Evolutionary conservation across 805 yeast species (phyloP), one percentile per base, ranked within the genome.

Genomic region (Tetrapisispora arboricola): DNA sequence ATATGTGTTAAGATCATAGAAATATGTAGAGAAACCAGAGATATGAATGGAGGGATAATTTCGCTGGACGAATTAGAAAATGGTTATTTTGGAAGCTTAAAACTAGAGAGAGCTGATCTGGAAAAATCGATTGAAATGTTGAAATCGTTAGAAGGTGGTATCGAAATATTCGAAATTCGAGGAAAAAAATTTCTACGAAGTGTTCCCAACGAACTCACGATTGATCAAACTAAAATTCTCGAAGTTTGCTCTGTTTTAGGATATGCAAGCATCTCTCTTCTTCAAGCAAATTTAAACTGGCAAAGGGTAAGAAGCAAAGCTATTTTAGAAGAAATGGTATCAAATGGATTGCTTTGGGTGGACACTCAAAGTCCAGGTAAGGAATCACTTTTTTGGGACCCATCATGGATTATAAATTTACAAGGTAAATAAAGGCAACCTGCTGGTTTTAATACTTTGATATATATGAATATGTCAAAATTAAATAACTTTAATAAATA

Each of bases 281-380:
- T 90, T 29, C 58, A 71, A 12, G 96, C 81, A 49, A 92, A 90
- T 54, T 73, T 80, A 44, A 69, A 70, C 1, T 90, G 98, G 98
- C 76, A 72, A 38, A 54, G 55, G 2, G 64, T 73, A 2, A 65
- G 95, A 41, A 71, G 84, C 40, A 70, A 70, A 46, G 64, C 77
- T 0, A 80, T 78, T 4, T 54, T 90, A 5, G 80, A 83, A 29
- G 90, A 83, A 35, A 78, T 90, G 85, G 81, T 88, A 1, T 69
- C 81, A 47, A 71, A 71, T 38, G 96, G 97, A 3, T 68, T 86
- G 40, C 63, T 90, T 12, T 90, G 98, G 98, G 64, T 87, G 1
- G 97, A 88, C 56, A 61, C 63, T 6, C 79, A 72, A 39, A 62
- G 61, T 2, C 62, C 50, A 1, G 45, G 51, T 12, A 60, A 56